phyloP scores from a whole-genome alignment of 495 filamentous ascomycete species.

The Lasiosphaeria miniovina region DNA sequence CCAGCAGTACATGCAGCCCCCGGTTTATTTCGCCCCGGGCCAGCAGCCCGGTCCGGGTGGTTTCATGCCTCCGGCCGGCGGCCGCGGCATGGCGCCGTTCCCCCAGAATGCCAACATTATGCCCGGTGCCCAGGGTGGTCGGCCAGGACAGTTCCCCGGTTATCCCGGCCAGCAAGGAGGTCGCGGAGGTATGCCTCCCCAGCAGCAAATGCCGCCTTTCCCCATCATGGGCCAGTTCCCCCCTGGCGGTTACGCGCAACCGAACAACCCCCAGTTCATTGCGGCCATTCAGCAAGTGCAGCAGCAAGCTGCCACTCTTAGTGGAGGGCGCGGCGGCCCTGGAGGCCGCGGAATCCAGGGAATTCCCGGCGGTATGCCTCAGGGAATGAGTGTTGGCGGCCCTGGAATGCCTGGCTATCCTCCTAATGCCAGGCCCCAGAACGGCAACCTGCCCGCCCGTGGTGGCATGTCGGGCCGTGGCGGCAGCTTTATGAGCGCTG shows the following conservation, averaged over 20 bases:
- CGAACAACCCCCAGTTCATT: constrained; percentile 52
- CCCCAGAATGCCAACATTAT: constrained; percentile 79
- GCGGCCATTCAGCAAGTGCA: constrained; percentile 70
- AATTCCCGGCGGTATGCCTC: constrained; percentile 64
- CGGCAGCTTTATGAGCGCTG: constrained; percentile 43
- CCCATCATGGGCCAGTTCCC: constrained; percentile 76
- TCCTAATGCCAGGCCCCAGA: constrained; percentile 46
- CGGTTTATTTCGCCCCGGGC: constrained; percentile 83
- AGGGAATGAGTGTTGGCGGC: constrained; percentile 40
- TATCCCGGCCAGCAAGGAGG: constrained; percentile 80
- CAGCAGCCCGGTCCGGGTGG: constrained; percentile 66
- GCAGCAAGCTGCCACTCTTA: constrained; percentile 53
- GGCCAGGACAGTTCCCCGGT: constrained; percentile 78
- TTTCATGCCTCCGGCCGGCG: constrained; percentile 67
- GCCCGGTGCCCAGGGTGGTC: constrained; percentile 74
- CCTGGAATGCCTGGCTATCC: constrained; percentile 66
- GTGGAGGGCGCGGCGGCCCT: constrained; percentile 67
- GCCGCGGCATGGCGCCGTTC: constrained; percentile 79
- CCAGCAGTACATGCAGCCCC: constrained; percentile 76
- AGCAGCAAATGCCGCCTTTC: constrained; percentile 79
- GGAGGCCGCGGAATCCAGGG: constrained; percentile 72
- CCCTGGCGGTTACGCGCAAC: constrained; percentile 54
- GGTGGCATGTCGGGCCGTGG: constrained; percentile 36
- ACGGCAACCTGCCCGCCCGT: constrained; percentile 40
- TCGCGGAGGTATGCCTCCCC: constrained; percentile 69